Evolutionary conservation across 352 stramenopile genomes (phyloP), one percentile per base, ranked within the genome.

Genomic region (Phytophthora cactorum): DNA sequence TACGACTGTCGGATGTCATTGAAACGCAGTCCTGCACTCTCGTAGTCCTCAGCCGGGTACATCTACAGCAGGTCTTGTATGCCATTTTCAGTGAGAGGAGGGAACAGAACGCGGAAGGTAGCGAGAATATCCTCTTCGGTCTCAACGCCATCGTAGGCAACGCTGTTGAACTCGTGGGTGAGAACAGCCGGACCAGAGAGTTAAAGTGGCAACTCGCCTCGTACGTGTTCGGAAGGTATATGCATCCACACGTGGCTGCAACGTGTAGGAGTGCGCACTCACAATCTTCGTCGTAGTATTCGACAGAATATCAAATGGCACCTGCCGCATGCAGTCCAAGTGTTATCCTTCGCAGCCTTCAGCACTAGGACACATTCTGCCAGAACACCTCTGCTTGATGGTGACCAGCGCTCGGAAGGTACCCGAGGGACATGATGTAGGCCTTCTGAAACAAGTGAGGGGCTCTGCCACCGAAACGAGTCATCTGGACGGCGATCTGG

Each of bases 191-290:
- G 64, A 17, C 64, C 64, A 3, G 64, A 72, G 57, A 67, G 17
- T 72, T 72, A 34, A 72, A 72, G 64, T 72, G 64, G 7, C 57
- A 5, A 9, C 54, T 67, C 22, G 59, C 65, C 52, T 73, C 59
- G 52, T 72, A 72, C 45, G 58, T 68, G 57, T 72, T 52, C 3
- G 65, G 59, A 25, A 72, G 51, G 49, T 63, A 22, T 49, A 68
- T 36, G 63, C 68, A 27, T 76, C 68, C n/a, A 72, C 63, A 8
- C 68, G 68, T 4, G 68, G 68, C 63, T 76, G 68, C 29, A 69
- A 32, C 28, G 65, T 45, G 58, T 76, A 72, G 47, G 63, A 63
- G 53, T 72, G 66, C n/a, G 41, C 11, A 25, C 12, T 27, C 22
- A 72, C 63, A 12, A 55, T 9, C 34, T 58, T 32, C 6, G 44